Evolutionary conservation across 2,329 filamentous ascomycete genomes (phyloP), one percentile per base, ranked within the genome.

Genomic region (Orbilia brochopaga): DNA sequence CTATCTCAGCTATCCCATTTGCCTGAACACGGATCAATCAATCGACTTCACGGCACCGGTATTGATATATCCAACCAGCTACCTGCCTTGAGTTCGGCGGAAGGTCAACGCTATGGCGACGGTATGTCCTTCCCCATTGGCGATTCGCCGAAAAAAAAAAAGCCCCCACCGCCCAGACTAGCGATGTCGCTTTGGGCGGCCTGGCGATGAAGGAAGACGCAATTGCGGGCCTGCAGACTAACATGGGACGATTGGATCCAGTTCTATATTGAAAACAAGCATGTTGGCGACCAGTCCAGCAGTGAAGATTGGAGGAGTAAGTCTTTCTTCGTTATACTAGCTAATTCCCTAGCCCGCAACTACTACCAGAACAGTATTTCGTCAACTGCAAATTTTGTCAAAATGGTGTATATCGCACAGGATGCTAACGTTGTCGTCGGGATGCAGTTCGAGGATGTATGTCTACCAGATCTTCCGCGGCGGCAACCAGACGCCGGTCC

Each of bases 271-370:
- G 85, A 89, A 78, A 92, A 93, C 80, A 87, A 88, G 76, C 86
- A 89, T 80, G 87, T 92, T 76, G 90, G 90, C 76, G 89, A 92
- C 80, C 87, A 86, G 80, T 82, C 83, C 58, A 84, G 86, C 74
- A 86, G 89, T 66, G 90, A 94, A 80, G 90, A 94, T 79, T 92
- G 90, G 86, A 85, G 90, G 83, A 90, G 90, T 93, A 84, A 75
- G 86, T 79, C n/a, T 73, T 30, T 30, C 21, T 13, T 3, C 15
- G 2, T 21, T 51, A 13, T 51, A 4, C 11, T 15, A 51, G 2
- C n/a, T 51, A n/a, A n/a, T n/a, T n/a, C n/a, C n/a, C n/a, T n/a
- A n/a, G n/a, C n/a, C n/a, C n/a, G n/a, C n/a, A n/a, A n/a, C n/a
- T n/a, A n/a, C n/a, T n/a, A n/a, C n/a, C n/a, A n/a, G n/a, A n/a